These are phyloP conservation scores for Erodium moschatum DNA, from an alignment of 441 rosid species.

Conservation along the genomic window DNA sequence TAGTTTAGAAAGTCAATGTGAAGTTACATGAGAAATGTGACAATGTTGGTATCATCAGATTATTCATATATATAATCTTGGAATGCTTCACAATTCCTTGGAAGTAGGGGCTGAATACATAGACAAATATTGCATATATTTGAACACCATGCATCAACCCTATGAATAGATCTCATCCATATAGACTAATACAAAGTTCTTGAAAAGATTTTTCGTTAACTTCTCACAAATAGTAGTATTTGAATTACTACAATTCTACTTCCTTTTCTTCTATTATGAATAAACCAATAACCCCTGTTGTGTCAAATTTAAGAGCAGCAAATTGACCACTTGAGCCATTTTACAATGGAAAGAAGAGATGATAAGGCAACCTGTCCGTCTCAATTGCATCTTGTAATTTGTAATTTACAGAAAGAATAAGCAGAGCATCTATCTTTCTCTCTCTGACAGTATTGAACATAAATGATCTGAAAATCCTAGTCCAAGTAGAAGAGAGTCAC, in stretches of 20 bases:
- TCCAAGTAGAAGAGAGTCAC: slow-evolving; percentile 89
- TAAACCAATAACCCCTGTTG: slow-evolving; percentile 1
- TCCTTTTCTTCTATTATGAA: slow-evolving; percentile 7
- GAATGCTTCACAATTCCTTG: too few relatives aligned
- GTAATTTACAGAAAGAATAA: slow-evolving; percentile 24
- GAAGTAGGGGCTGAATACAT: too few relatives aligned
- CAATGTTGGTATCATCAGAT: too few relatives aligned
- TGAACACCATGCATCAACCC: not conserved
- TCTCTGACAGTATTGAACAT: slow-evolving; percentile 18
- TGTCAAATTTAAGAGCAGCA: slow-evolving; percentile 1
- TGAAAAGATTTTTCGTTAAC: not conserved
- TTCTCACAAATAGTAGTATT: not conserved
- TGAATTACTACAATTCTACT: not conserved
- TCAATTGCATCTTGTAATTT: slow-evolving; percentile 10
- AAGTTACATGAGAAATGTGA: too few relatives aligned
- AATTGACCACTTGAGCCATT: slow-evolving; percentile 5
- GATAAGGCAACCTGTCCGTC: not conserved
- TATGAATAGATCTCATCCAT: too few relatives aligned
- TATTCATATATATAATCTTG: too few relatives aligned
- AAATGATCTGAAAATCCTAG: slow-evolving; percentile 27
- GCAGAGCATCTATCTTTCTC: slow-evolving; percentile 9
- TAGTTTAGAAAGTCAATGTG: too few relatives aligned
- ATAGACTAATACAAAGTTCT: too few relatives aligned
- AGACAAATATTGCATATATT: not conserved
- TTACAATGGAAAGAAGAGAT: slow-evolving; percentile 14